Conservation (phyloP, 495 filamentous ascomycete species). For the Xylaria nigripes region DNA sequence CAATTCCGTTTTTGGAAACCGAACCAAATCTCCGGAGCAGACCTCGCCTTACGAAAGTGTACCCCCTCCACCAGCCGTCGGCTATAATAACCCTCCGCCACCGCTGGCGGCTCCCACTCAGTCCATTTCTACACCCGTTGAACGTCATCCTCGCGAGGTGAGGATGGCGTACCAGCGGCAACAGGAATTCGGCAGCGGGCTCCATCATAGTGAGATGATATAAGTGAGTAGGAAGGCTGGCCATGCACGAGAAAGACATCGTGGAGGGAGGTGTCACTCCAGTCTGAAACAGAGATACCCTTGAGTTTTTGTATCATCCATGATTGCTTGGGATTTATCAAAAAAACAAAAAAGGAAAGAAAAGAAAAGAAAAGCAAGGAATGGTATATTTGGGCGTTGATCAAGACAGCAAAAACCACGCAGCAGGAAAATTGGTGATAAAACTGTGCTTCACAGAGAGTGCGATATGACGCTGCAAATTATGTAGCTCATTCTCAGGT, state of each 20-base stretch:
- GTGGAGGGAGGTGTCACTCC: no score
- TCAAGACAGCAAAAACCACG: neutral
- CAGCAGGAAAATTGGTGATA: neutral
- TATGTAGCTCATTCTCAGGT: neutral
- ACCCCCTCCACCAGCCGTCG: conserved; percentile 24
- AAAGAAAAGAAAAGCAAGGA: neutral
- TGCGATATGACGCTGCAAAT: neutral
- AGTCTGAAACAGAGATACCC: no score
- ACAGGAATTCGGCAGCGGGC: conserved; percentile 36
- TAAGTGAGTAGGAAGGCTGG: conserved; percentile 8
- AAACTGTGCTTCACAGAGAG: neutral
- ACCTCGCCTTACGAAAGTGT: conserved; percentile 51
- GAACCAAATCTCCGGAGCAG: conserved; percentile 36
- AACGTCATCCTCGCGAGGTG: conserved; percentile 37
- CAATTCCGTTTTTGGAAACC: conserved; percentile 22
- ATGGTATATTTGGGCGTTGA: no score
- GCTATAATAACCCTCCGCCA: conserved; percentile 11
- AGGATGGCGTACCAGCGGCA: conserved; percentile 29
- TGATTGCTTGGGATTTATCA: conserved; percentile 28
- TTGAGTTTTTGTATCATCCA: no score
- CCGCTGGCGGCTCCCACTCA: conserved; percentile 6
- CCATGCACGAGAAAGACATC: neutral
- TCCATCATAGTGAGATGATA: conserved; percentile 42
- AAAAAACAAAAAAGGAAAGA: no score
- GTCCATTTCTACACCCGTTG: conserved; percentile 5